Conservation (phyloP, 306 rosid genomes). For the Ammopiptanthus mongolicus region DNA sequence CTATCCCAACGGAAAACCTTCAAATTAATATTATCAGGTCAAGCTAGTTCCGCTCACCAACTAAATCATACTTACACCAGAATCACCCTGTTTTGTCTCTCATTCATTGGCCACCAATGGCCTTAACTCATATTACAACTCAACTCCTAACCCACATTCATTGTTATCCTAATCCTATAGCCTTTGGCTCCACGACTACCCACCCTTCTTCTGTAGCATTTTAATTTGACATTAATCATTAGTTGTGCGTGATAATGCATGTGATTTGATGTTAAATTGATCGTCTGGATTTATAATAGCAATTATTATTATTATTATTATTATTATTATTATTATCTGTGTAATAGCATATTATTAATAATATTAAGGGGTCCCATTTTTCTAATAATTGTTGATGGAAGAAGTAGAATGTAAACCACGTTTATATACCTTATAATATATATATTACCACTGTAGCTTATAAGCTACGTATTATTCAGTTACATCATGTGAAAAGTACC, state of each 20-base stretch:
- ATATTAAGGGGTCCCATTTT: background rate
- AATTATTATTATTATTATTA: background rate
- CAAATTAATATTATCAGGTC: background rate
- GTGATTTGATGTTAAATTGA: conserved; percentile 25
- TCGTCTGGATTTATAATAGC: conserved; percentile 12
- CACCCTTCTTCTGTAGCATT: conserved; percentile 2
- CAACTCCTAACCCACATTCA: background rate
- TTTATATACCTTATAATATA: background rate
- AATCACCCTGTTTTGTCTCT: background rate
- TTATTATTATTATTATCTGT: background rate
- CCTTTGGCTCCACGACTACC: background rate
- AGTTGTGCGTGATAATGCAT: background rate
- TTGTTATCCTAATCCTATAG: background rate
- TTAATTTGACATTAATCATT: conserved; percentile 3
- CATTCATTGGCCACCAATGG: conserved; percentile 8
- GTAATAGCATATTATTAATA: background rate
- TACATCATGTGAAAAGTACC: conserved; percentile 38
- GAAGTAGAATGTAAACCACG: conserved; percentile 7
- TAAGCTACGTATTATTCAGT: conserved; percentile 48
- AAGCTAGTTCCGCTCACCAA: conserved; percentile 5
- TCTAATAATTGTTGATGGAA: conserved; percentile 17
- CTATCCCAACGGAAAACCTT: background rate
- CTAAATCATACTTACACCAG: background rate
- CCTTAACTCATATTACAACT: background rate
- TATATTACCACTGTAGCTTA: conserved; percentile 28